These are phyloP conservation scores for Grifola frondosa DNA, from an alignment of 1,284 basidiomycete species.

Conservation along the genomic window DNA sequence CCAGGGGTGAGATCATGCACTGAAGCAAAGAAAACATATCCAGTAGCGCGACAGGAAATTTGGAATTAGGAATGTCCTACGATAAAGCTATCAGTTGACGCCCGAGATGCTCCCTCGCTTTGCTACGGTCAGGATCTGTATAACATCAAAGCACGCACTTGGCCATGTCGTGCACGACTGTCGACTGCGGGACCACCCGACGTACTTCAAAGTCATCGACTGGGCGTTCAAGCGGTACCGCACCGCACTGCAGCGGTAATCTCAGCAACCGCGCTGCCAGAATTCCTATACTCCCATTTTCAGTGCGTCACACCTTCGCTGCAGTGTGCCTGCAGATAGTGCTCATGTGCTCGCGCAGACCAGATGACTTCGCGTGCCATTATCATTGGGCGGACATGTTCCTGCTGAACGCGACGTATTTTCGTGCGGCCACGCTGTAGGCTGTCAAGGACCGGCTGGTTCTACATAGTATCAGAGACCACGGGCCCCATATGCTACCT, in stretches of 20 bases:
- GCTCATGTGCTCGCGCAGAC: too few relatives aligned
- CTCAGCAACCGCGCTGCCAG: slow-evolving; percentile 80
- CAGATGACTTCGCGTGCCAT: slow-evolving; percentile 81
- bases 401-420: slow-evolving; percentile 71
- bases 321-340: too few relatives aligned
- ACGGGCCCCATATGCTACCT: slow-evolving; percentile 72
- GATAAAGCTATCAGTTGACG: too few relatives aligned
- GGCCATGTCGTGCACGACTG: too few relatives aligned
- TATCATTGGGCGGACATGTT: slow-evolving; percentile 91
- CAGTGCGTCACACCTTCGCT: slow-evolving; percentile 46
- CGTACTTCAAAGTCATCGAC: slow-evolving; percentile 78
- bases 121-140: too few relatives aligned
- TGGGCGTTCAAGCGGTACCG: slow-evolving; percentile 70
- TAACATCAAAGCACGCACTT: too few relatives aligned
- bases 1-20: too few relatives aligned
- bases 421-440: slow-evolving; percentile 58
- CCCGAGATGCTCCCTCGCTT: too few relatives aligned
- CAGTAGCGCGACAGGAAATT: too few relatives aligned
- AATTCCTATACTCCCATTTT: slow-evolving; percentile 60
- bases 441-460: slow-evolving; percentile 69
- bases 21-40: too few relatives aligned
- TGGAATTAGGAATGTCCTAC: too few relatives aligned
- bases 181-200: slow-evolving; percentile 45
- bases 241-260: slow-evolving; percentile 72
- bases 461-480: slow-evolving; percentile 78